Conservation (phyloP, 1,139 yeast species). For the Pichia sp. region DNA sequence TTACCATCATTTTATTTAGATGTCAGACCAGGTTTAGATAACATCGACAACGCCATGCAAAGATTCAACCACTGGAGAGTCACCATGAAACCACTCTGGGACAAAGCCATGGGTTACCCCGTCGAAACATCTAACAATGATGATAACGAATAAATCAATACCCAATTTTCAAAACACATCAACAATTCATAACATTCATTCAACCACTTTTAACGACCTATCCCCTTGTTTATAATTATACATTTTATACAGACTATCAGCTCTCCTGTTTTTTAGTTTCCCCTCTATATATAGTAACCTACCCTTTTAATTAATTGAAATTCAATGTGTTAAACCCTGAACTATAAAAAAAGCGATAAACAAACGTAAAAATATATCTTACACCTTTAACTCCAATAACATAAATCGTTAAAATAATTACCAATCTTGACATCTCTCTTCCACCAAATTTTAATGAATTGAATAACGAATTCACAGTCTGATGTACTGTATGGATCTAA, state of each 20-base stretch:
- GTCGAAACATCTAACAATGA: conserved; percentile 1
- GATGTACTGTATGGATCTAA: conserved; percentile 64
- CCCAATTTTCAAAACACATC: no score
- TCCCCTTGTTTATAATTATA: conserved; percentile 2
- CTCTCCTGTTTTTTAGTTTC: neutral
- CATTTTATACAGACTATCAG: neutral
- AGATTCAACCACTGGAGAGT: conserved; percentile 39
- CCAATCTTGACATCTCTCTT: conserved; percentile 39
- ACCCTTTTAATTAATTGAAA: no score
- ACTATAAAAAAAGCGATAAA: no score
- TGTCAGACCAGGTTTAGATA: conserved; percentile 93
- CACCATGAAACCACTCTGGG: conserved; percentile 33
- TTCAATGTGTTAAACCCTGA: no score
- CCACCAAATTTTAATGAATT: conserved; percentile 60
- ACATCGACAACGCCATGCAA: conserved; percentile 59
- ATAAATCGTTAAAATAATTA: conserved; percentile 33
- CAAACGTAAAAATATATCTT: neutral
- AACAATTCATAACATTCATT: neutral
- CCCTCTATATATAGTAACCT: neutral
- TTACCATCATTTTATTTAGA: conserved; percentile 90
- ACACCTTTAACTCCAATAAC: conserved; percentile 29
- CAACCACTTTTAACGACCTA: neutral
- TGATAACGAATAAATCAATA: neutral
- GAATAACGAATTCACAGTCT: conserved; percentile 56
- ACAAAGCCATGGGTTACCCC: conserved; percentile 33